Conservation (phyloP, 805 yeast species). For the Metschnikowia noctiluminum region DNA sequence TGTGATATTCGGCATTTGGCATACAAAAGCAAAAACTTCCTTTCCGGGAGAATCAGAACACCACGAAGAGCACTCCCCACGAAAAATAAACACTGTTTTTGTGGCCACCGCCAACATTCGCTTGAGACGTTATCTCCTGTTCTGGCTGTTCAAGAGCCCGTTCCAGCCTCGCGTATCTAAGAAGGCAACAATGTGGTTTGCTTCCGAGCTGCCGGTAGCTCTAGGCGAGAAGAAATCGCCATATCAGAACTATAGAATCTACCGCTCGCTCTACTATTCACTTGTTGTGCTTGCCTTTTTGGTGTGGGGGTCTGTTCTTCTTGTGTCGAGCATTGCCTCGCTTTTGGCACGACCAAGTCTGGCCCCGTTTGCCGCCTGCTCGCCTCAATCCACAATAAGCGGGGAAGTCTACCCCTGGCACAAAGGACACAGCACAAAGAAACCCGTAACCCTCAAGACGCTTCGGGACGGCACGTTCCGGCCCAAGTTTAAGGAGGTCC, state of each 20-base stretch:
- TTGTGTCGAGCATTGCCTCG: constrained; percentile 14
- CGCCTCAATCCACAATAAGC: background rate
- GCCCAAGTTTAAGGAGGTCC: constrained; percentile 53
- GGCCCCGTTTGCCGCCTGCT: background rate
- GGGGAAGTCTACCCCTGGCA: constrained; percentile 13
- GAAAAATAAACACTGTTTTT: too few relatives aligned
- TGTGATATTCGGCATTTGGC: too few relatives aligned
- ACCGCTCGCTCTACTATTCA: constrained; percentile 13
- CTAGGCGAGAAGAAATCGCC: constrained; percentile 9
- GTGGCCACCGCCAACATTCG: constrained; percentile 1
- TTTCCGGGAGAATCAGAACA: too few relatives aligned
- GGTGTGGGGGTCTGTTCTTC: constrained; percentile 37
- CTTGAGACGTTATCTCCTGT: constrained; percentile 9
- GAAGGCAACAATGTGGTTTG: background rate
- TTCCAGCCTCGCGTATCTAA: background rate
- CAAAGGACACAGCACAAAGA: constrained; percentile 12
- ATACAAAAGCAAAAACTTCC: too few relatives aligned
- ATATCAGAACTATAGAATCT: constrained; percentile 8
- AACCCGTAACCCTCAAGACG: constrained; percentile 27
- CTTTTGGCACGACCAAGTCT: constrained; percentile 1
- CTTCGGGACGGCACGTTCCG: constrained; percentile 54
- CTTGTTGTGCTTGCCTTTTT: constrained; percentile 24
- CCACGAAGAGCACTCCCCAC: too few relatives aligned
- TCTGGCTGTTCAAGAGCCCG: constrained; percentile 8
- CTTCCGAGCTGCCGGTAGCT: background rate